Evolutionary conservation across 2,329 filamentous ascomycete genomes (phyloP).

Genomic region (Alternaria consortialis): DNA sequence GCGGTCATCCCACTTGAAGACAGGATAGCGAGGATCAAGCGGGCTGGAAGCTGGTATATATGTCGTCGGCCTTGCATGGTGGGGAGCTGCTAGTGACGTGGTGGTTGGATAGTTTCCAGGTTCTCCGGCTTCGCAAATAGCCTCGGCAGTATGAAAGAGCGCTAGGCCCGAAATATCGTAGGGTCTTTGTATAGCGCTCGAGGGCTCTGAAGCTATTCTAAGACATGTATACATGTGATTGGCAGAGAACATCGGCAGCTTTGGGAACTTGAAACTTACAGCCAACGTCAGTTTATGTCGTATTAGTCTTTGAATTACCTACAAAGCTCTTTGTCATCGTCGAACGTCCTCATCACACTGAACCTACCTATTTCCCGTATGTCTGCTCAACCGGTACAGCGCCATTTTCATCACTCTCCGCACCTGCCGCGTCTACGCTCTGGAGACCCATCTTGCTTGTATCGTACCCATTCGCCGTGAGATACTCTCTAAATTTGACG

Average conservation of each 20-base stretch:
- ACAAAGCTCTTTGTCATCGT: not conserved
- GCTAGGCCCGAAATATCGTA: not conserved
- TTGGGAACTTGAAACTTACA: not conserved
- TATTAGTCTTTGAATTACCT: not conserved
- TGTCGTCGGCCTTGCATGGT: conserved; percentile 11
- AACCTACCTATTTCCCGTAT: conserved; percentile 1
- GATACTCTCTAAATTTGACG: conserved; percentile 74
- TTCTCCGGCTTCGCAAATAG: conserved; percentile 11
- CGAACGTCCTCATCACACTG: not conserved
- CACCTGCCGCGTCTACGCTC: conserved; percentile 8
- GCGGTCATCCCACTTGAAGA: not conserved
- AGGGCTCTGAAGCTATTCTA: not conserved
- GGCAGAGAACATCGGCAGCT: not conserved
- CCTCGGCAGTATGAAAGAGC: not conserved
- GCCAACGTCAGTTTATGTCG: not conserved
- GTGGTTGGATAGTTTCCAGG: conserved; percentile 3
- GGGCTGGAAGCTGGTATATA: conserved; percentile 8
- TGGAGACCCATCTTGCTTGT: conserved; percentile 63
- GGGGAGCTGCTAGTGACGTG: conserved; percentile 17
- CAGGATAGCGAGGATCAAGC: not conserved
- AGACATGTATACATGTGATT: not conserved
- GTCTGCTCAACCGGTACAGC: conserved; percentile 18
- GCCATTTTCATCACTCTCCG: conserved; percentile 24
- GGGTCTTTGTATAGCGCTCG: too few relatives aligned
- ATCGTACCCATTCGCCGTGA: conserved; percentile 80